Conservation (phyloP, 441 rosid species). For the Pelargonium citronellum region DNA sequence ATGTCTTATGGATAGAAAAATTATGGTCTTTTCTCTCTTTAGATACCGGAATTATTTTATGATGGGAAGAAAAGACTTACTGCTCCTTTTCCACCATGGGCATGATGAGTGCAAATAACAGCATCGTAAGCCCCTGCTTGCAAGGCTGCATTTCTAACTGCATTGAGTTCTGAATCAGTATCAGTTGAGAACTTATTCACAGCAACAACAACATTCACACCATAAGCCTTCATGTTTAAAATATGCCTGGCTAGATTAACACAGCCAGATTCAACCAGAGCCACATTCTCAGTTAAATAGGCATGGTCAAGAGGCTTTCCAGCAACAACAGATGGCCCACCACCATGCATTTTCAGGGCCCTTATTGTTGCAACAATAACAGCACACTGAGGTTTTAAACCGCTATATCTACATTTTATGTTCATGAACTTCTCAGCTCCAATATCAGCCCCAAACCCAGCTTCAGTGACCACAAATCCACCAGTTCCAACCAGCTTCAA, state of each 20-base stretch:
- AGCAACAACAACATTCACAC: conserved; percentile 89
- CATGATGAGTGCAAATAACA: conserved; percentile 84
- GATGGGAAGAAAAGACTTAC: conserved; percentile 34
- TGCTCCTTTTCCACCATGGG: conserved; percentile 96
- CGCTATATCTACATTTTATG: conserved; percentile 85
- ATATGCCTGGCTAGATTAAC: conserved; percentile 88
- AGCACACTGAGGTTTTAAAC: conserved; percentile 81
- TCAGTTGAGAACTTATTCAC: conserved; percentile 87
- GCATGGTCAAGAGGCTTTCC: conserved; percentile 91
- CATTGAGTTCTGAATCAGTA: conserved; percentile 70
- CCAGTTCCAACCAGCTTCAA: conserved; percentile 83
- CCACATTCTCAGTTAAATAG: conserved; percentile 75
- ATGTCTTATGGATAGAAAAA: too few species aligned
- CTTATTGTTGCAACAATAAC: conserved; percentile 91
- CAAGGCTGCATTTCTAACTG: conserved; percentile 68
- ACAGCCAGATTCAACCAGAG: conserved; percentile 87
- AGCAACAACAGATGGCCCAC: conserved; percentile 89
- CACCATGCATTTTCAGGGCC: conserved; percentile 98
- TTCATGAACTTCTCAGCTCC: conserved; percentile 99
- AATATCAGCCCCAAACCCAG: conserved; percentile 96
- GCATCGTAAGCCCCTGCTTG: conserved; percentile 91
- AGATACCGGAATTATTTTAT: background rate
- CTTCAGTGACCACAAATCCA: conserved; percentile 95
- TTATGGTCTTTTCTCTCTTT: too few species aligned
- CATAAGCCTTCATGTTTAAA: conserved; percentile 69